Percentiles rank a stretch among this genome's conserved stretches.
Evolutionary conservation across 179 eudicot species (phyloP).

Genomic region (Beta corolliflora): DNA sequence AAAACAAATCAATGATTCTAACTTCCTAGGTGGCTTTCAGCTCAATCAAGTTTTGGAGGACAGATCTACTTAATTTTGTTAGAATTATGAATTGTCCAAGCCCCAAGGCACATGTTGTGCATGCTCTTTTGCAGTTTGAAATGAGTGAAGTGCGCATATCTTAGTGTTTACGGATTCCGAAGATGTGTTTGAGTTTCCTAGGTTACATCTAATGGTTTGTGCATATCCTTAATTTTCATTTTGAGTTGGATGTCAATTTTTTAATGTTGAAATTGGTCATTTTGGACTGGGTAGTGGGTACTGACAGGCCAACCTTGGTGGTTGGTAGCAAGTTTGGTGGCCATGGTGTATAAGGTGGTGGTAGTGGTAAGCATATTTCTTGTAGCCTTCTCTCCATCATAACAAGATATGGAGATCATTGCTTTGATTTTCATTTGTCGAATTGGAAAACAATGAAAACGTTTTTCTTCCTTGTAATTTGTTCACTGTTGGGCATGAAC

Average conservation of each 20-base stretch:
- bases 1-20: not conserved
- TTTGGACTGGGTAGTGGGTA: not conserved
- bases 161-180: not conserved
- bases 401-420: not conserved
- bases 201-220: not conserved
- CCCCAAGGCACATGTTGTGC: not conserved
- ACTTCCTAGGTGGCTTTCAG: not conserved
- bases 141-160: not conserved
- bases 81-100: not conserved
- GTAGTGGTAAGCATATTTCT: not conserved
- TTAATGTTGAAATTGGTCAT: not conserved
- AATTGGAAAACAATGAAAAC: not conserved
- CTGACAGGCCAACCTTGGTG: not conserved
- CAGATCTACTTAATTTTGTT: not conserved
- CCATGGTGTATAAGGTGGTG: not conserved
- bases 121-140: not conserved
- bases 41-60: not conserved
- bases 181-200: not conserved
- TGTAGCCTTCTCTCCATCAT: not conserved
- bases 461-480: not conserved
- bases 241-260: not conserved
- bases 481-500: not conserved
- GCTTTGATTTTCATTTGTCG: not conserved
- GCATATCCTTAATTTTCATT: not conserved
- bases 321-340: not conserved